Base-by-base conservation (phyloP, 345 rosid genomes). In the Camelina neglecta region DNA sequence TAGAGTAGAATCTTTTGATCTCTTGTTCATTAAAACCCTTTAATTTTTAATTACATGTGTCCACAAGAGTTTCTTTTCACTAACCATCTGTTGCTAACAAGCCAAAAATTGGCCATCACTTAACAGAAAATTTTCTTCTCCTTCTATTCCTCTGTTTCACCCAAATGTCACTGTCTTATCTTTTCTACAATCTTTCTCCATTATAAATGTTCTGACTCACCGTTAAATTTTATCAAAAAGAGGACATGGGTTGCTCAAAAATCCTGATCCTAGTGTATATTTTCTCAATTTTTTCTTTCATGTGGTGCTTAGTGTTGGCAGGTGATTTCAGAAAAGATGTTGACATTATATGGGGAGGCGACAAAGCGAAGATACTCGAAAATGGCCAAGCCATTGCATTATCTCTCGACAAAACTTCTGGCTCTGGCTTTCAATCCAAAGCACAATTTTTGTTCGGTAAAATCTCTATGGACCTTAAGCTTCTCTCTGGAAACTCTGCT, bases 341-440 rank as follows among this genome's bases (percentile, higher is more conserved):
- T 66, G 86, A 86, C 26, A 67, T 86, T 23, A 78, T 85, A 8
- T 83, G 90, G 90, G 90, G 88, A 6, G 81, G 83, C 35, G 88
- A 85, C 35, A 80, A 87, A 36, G 88, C 24, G 26, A 81, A 81
- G 79, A 84, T 86, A 24, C 81, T 84, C 38, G 44, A 85, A 63
- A 76, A 80, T 8, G 88, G 88, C 4, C 70, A 78, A 45, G 84
- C 82, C 26, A 80, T 86, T 36, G 83, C 83, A 58, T 84, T 86
- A 3, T 75, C 81, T 24, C 88, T 84, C 10, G 90, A 86, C 72
- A 74, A 71, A 73, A 68, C 76, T 23, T 86, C 90, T 0, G 90
- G 90, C 18, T 84, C 90, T 3, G 90, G 85, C 0, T 86, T 85
- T 35, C 82, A 83, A 20, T 85, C 89, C 71, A 83, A 75, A 58